Evolutionary conservation across 2,329 filamentous ascomycete genomes (phyloP).

Genomic region (Ceratocystis harringtonii): DNA sequence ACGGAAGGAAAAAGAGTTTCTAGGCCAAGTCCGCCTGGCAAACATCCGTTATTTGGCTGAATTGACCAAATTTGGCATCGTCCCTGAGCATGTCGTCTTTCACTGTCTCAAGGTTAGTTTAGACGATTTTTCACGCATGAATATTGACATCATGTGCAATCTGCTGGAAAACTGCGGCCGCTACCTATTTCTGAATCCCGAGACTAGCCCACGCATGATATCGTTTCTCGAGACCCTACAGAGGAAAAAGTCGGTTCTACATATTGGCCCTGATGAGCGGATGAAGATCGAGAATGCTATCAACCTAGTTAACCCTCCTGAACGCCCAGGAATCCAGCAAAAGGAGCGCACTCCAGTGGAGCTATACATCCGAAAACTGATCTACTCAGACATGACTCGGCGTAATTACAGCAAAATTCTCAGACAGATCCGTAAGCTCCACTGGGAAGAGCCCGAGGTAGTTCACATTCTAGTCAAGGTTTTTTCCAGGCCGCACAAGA

Average conservation of each 20-base stretch:
- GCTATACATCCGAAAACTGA: constrained; percentile 77
- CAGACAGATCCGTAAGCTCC: constrained; percentile 85
- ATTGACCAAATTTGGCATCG: constrained; percentile 92
- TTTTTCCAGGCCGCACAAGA: constrained; percentile 90
- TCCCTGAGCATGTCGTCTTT: constrained; percentile 96
- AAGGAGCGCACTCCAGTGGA: constrained; percentile 92
- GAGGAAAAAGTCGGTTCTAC: constrained; percentile 88
- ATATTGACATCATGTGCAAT: constrained; percentile 96
- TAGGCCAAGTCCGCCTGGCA: constrained; percentile 81
- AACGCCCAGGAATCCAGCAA: constrained; percentile 84
- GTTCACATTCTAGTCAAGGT: constrained; percentile 71
- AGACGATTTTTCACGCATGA: constrained; percentile 96
- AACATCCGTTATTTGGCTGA: constrained; percentile 98
- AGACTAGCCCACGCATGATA: constrained; percentile 83
- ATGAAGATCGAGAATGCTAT: constrained; percentile 98
- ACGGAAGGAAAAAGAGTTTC: constrained; percentile 93
- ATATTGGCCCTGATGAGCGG: constrained; percentile 86
- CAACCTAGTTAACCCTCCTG: constrained; percentile 93
- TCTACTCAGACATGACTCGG: constrained; percentile 89
- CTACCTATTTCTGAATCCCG: constrained; percentile 80
- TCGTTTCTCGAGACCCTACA: constrained; percentile 90
- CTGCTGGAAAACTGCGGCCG: constrained; percentile 91
- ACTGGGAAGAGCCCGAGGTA: constrained; percentile 91
- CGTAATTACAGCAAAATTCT: constrained; percentile 86
- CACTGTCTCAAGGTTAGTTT: constrained; percentile 95